Evolutionary conservation across 2,329 filamentous ascomycete genomes (phyloP).

Genomic region (Verticillium klebahnii): DNA sequence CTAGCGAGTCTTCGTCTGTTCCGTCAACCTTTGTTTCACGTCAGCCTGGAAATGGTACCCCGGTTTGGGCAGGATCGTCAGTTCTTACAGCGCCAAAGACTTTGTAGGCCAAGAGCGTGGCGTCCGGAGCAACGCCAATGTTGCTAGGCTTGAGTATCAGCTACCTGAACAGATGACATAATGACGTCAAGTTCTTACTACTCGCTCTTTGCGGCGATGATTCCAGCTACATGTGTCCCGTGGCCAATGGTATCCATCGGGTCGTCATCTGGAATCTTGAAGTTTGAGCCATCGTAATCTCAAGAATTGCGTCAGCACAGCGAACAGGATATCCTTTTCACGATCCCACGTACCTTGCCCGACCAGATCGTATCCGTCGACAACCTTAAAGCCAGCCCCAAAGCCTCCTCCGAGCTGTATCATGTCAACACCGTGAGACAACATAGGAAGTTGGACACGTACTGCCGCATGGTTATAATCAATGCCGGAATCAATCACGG

Average conservation of each 20-base stretch:
- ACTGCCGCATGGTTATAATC: slow-evolving; percentile 14
- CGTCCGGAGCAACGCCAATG: slow-evolving; percentile 19
- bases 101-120: slow-evolving; percentile 17
- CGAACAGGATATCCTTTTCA: no score
- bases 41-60: neutral
- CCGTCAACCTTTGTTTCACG: slow-evolving; percentile 6
- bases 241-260: slow-evolving; percentile 17
- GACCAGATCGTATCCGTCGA: slow-evolving; percentile 18
- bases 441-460: neutral
- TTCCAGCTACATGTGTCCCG: slow-evolving; percentile 20
- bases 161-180: no score
- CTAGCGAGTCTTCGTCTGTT: slow-evolving; percentile 9
- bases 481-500: slow-evolving; percentile 14
- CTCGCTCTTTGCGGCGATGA: slow-evolving; percentile 17
- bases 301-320: neutral
- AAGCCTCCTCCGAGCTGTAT: slow-evolving; percentile 21
- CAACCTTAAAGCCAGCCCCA: slow-evolving; percentile 16
- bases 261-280: slow-evolving; percentile 14
- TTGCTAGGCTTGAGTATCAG: slow-evolving; percentile 1
- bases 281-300: slow-evolving; percentile 9
- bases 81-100: slow-evolving; percentile 15
- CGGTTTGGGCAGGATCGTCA: neutral
- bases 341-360: neutral
- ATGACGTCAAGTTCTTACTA: neutral
- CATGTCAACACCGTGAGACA: neutral